A percentile compares a stretch with the other conserved stretches of the same genome.
These are phyloP conservation scores for Termitomyces titanicus DNA, from an alignment of 768 basidiomycete species.

Conservation along the genomic window DNA sequence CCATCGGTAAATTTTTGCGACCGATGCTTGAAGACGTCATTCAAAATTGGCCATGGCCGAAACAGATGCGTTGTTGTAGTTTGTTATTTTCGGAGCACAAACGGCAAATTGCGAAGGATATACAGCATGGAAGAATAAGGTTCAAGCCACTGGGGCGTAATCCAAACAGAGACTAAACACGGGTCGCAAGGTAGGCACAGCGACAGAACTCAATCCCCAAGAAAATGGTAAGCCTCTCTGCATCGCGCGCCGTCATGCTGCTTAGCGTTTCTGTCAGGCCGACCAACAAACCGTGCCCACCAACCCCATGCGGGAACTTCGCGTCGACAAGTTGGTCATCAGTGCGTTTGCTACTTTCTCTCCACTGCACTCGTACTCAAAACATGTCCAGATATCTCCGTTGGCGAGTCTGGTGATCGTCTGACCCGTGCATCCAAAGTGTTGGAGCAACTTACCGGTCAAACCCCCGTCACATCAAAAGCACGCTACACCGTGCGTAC, in stretches of 20 bases:
- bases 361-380: neutral
- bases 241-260: constrained; percentile 2
- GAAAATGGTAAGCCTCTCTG: constrained; percentile 39
- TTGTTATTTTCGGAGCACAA: constrained; percentile 1
- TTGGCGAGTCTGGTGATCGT: constrained; percentile 99
- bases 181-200: constrained; percentile 30
- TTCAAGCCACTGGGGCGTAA: constrained; percentile 35
- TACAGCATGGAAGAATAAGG: constrained; percentile 34
- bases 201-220: constrained; percentile 33
- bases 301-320: constrained; percentile 95
- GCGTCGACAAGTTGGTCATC: constrained; percentile 98
- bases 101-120: constrained; percentile 27
- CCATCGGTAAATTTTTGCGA: constrained; percentile 10
- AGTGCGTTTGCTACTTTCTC: constrained; percentile 57
- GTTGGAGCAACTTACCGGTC: constrained; percentile 97
- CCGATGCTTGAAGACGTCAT: constrained; percentile 9
- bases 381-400: constrained; percentile 79
- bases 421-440: constrained; percentile 99
- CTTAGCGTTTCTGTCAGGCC: constrained; percentile 45
- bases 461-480: constrained; percentile 99
- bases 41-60: too few relatives aligned
- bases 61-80: neutral
- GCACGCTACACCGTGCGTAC: constrained; percentile 99
- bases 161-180: constrained; percentile 24
- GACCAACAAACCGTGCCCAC: constrained; percentile 85